Percentiles rank a stretch among this genome's conserved stretches.
Conservation (phyloP, 2,329 filamentous ascomycete species). For the Calonectria pseudoturangicola region DNA sequence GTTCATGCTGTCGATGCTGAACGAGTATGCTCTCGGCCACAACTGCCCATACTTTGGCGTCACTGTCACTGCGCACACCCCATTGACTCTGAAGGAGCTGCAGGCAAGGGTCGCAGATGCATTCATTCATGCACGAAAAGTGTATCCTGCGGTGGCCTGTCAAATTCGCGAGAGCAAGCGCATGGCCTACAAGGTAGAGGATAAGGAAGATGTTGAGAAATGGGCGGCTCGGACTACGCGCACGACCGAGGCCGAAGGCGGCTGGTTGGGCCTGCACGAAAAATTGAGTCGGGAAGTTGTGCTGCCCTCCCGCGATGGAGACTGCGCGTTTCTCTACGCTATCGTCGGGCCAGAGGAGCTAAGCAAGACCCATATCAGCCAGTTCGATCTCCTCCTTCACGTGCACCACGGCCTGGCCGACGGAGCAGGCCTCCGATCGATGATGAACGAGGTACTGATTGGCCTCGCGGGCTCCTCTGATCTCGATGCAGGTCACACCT, state of each 20-base stretch:
- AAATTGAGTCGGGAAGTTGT: constrained; percentile 28
- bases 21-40: constrained; percentile 33
- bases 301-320: constrained; percentile 22
- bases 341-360: constrained; percentile 17
- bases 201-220: constrained; percentile 6
- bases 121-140: constrained; percentile 22
- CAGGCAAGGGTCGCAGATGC: constrained; percentile 2
- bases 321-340: constrained; percentile 32
- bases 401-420: constrained; percentile 31
- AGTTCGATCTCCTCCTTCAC: constrained; percentile 34
- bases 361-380: constrained; percentile 14
- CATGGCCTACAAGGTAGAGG: constrained; percentile 24
- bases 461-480: not conserved
- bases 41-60: constrained; percentile 33
- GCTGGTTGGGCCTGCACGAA: constrained; percentile 14
- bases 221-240: constrained; percentile 25
- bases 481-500: not conserved
- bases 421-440: constrained; percentile 22
- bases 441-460: constrained; percentile 32
- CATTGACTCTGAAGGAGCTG: not conserved
- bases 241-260: not conserved
- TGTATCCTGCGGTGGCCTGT: constrained; percentile 30
- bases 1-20: constrained; percentile 38
- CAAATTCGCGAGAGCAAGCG: constrained; percentile 30
- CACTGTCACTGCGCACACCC: constrained; percentile 10